These are phyloP conservation scores for Monilinia fructigena DNA, from an alignment of 2,329 filamentous ascomycete species.

Conservation along the genomic window DNA sequence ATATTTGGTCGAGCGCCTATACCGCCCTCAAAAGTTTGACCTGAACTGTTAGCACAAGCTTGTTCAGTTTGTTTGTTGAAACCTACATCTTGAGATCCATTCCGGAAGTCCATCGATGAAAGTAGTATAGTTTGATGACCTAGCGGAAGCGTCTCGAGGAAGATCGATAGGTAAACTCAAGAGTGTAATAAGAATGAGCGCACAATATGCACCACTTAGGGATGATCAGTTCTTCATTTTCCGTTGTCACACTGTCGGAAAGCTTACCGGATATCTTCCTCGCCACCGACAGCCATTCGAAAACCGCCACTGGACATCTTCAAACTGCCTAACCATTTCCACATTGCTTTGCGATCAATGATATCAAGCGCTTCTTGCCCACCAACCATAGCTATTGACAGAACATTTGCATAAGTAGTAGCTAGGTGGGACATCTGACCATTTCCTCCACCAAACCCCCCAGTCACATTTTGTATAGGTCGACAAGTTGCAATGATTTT, in stretches of 20 bases:
- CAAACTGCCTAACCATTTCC: slow-evolving; percentile 82
- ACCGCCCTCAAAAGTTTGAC: slow-evolving; percentile 93
- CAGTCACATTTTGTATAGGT: slow-evolving; percentile 76
- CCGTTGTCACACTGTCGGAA: slow-evolving; percentile 8
- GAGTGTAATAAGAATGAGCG: slow-evolving; percentile 78
- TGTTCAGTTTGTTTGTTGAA: slow-evolving; percentile 22
- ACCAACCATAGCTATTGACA: slow-evolving; percentile 76
- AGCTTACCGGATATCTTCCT: slow-evolving; percentile 83
- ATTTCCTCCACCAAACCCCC: slow-evolving; percentile 92
- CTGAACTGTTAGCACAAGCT: slow-evolving; percentile 44
- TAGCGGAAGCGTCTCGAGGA: slow-evolving; percentile 67
- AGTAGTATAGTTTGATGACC: slow-evolving; percentile 58
- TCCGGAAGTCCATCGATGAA: slow-evolving; percentile 73
- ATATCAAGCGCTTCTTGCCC: slow-evolving; percentile 70
- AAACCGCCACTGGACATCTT: slow-evolving; percentile 93
- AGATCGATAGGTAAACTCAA: slow-evolving; percentile 80
- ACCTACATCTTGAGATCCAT: slow-evolving; percentile 78
- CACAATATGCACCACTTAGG: slow-evolving; percentile 83
- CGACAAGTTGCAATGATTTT: slow-evolving; percentile 71
- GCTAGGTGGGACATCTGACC: slow-evolving; percentile 88
- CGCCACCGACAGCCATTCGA: slow-evolving; percentile 78
- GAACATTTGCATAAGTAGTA: slow-evolving; percentile 78
- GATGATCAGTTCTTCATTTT: slow-evolving; percentile 28
- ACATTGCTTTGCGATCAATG: slow-evolving; percentile 81
- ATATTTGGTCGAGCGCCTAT: slow-evolving; percentile 81